These are phyloP conservation scores for Tolypocladium tundrense DNA, from an alignment of 2,329 filamentous ascomycete genomes.

Conservation along the genomic window DNA sequence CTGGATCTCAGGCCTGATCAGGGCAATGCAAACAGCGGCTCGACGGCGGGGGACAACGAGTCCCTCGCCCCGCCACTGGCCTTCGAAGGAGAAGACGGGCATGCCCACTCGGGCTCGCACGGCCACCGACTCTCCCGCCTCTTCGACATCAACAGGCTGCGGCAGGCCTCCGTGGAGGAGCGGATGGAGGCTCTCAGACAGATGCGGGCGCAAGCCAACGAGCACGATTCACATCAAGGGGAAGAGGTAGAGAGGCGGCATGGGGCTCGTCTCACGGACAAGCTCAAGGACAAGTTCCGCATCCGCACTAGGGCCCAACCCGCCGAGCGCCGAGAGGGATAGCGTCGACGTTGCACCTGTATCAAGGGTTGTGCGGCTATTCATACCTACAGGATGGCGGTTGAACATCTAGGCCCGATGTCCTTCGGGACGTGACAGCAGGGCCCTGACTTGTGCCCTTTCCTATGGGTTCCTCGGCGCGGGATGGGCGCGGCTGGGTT, in stretches of 20 bases:
- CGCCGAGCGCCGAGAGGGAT: constrained; percentile 2
- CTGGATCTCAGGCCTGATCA: constrained; percentile 40
- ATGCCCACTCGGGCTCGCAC: constrained; percentile 19
- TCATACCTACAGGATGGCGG: not conserved
- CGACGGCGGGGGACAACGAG: constrained; percentile 7
- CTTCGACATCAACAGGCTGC: constrained; percentile 45
- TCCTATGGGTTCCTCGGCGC: no score
- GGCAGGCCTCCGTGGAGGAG: constrained; percentile 50
- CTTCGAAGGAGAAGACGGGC: constrained; percentile 24
- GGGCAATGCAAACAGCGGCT: constrained; percentile 9
- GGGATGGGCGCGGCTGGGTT: no score
- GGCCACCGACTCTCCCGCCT: constrained; percentile 39
- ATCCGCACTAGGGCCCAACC: constrained; percentile 37
- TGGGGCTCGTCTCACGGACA: constrained; percentile 34
- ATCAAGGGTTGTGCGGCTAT: not conserved
- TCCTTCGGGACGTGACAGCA: not conserved
- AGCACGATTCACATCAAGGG: constrained; percentile 9
- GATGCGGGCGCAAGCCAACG: constrained; percentile 18
- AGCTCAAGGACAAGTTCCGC: constrained; percentile 42
- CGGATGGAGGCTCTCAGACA: constrained; percentile 49
- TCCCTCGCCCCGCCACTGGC: constrained; percentile 30
- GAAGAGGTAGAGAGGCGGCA: constrained; percentile 26
- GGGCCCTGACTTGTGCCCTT: no score
- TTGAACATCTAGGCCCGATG: not conserved
- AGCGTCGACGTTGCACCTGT: not conserved